Evolutionary conservation across 2,329 filamentous ascomycete genomes (phyloP).

Genomic region (Diatrype stigma): DNA sequence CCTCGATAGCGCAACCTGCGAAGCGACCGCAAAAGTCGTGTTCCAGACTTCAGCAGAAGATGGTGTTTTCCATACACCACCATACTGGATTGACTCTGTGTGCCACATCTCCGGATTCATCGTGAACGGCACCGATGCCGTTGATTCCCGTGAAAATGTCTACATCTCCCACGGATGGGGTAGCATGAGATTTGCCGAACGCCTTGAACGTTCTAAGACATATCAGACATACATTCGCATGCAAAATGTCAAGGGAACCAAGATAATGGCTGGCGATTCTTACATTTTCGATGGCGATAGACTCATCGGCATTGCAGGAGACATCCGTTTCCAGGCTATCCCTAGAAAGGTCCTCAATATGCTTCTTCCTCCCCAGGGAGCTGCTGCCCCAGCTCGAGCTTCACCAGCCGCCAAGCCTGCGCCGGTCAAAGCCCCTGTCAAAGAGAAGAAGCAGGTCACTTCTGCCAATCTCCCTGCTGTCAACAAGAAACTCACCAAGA

Average conservation of each 20-base stretch:
- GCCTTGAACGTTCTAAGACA: conserved; percentile 38
- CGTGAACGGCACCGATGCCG: conserved; percentile 53
- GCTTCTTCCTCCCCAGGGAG: conserved; percentile 59
- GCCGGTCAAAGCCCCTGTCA: conserved; percentile 30
- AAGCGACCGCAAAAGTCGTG: conserved; percentile 48
- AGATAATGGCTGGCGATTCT: conserved; percentile 50
- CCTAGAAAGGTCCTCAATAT: conserved; percentile 63
- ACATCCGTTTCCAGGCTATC: conserved; percentile 64
- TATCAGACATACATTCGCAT: conserved; percentile 57
- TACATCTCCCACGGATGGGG: conserved; percentile 60
- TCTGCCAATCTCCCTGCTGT: conserved; percentile 43
- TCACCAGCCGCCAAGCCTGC: conserved; percentile 30
- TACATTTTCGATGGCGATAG: conserved; percentile 51
- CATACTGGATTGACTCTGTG: conserved; percentile 56
- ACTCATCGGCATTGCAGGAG: conserved; percentile 45
- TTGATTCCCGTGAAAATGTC: conserved; percentile 51
- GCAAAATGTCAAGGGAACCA: conserved; percentile 48
- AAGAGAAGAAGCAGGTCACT: conserved; percentile 43
- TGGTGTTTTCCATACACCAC: conserved; percentile 52
- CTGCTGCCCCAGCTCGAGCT: conserved; percentile 31
- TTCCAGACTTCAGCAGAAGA: conserved; percentile 45
- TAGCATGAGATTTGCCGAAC: conserved; percentile 46
- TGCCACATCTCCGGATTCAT: conserved; percentile 59
- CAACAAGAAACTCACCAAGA: conserved; percentile 45
- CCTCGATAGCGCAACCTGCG: conserved; percentile 47